Conservation (phyloP, 805 yeast genomes). For the Myxozyma melibiosi region DNA sequence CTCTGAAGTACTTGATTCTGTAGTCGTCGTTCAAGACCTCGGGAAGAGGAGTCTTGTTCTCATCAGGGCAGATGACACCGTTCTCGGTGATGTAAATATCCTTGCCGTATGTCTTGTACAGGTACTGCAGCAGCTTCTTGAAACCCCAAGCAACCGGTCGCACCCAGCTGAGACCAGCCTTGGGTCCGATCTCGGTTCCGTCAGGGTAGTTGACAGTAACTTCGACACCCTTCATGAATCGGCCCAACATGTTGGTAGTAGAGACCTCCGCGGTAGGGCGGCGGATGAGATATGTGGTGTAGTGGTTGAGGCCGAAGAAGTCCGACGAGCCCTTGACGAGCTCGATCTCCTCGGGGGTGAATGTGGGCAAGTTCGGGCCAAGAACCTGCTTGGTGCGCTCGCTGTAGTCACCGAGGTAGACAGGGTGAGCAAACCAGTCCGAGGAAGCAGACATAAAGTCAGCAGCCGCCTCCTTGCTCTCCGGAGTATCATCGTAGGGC, state of each 20-base stretch:
- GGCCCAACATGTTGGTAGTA: slow-evolving; percentile 40
- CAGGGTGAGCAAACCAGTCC: slow-evolving; percentile 42
- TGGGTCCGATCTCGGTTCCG: slow-evolving; percentile 39
- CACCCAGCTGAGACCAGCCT: slow-evolving; percentile 36
- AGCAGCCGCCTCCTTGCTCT: slow-evolving; percentile 39
- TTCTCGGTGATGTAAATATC: slow-evolving; percentile 43
- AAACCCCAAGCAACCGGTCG: slow-evolving; percentile 36
- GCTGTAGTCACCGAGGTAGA: slow-evolving; percentile 44
- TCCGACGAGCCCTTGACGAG: slow-evolving; percentile 39
- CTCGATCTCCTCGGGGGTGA: slow-evolving; percentile 39
- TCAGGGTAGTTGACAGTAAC: slow-evolving; percentile 37
- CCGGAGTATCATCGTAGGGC: slow-evolving; percentile 37
- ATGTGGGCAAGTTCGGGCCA: slow-evolving; percentile 33
- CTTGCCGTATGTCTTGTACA: slow-evolving; percentile 38
- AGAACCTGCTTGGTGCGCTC: slow-evolving; percentile 36
- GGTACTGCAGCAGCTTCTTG: slow-evolving; percentile 38
- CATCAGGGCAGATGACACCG: slow-evolving; percentile 44
- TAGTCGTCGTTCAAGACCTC: slow-evolving; percentile 41
- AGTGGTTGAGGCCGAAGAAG: slow-evolving; percentile 37
- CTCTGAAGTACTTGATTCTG: slow-evolving; percentile 42
- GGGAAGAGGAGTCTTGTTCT: slow-evolving; percentile 37
- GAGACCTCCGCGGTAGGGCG: slow-evolving; percentile 38
- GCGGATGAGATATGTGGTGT: slow-evolving; percentile 7
- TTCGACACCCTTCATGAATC: slow-evolving; percentile 36
- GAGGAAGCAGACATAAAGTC: slow-evolving; percentile 39